Evolutionary conservation across 306 rosid genomes (phyloP).

Genomic region (Vigna angularis): DNA sequence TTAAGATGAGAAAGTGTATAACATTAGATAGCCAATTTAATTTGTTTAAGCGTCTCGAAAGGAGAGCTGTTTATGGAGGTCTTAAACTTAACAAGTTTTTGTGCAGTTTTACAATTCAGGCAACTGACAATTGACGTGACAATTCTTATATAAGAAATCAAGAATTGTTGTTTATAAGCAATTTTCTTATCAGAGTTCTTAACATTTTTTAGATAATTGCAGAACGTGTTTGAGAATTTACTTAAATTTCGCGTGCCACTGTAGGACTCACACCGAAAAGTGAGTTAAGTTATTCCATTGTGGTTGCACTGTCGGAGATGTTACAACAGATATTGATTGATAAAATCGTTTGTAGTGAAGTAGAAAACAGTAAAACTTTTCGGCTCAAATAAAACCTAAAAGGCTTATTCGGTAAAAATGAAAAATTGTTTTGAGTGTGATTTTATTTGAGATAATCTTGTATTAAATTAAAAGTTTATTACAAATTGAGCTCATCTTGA

Average conservation of each 20-base stretch:
- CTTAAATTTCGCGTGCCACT: not conserved
- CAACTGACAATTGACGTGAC: not conserved
- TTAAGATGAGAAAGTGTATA: not conserved
- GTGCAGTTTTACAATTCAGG: not conserved
- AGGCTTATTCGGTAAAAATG: not conserved
- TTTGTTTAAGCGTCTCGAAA: not conserved
- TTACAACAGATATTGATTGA: not conserved
- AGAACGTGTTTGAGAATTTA: not conserved
- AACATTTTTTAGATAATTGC: not conserved
- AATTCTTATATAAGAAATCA: not conserved
- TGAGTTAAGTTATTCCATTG: not conserved
- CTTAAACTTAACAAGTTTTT: not conserved
- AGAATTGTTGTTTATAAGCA: not conserved
- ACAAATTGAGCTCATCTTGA: not conserved
- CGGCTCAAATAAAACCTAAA: not conserved
- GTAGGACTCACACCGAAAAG: not conserved
- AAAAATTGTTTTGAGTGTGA: not conserved
- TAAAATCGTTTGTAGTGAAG: not conserved
- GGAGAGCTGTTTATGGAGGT: not conserved
- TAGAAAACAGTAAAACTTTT: not conserved
- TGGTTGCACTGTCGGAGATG: not conserved
- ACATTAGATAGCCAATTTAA: not conserved
- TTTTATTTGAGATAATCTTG: conserved; percentile 4
- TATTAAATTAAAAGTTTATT: not conserved
- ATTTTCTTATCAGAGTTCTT: not conserved